Base-by-base conservation (phyloP, 2,329 filamentous ascomycete genomes). In the Rutstroemia sp. region DNA sequence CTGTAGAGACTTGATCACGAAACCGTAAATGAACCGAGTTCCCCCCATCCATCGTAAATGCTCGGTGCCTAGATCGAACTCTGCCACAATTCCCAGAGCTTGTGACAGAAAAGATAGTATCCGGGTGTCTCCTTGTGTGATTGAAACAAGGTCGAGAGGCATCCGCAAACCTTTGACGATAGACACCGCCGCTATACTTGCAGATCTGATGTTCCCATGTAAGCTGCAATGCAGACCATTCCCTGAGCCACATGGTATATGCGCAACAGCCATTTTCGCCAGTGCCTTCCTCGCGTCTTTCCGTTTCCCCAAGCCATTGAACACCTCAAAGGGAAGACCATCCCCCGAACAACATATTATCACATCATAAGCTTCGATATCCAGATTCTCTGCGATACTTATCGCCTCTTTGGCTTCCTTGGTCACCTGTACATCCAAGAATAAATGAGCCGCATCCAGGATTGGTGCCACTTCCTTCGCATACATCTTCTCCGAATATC, bases 181-280 rank as follows among this genome's bases (percentile, higher is more conserved):
- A 25, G 83, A 84, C 57, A 96, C 75, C 0, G 92, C 89, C 0
- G 90, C 89, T 36, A 87, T 71, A 53, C 83, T 87, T 14, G 21
- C 36, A 19, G 48, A 51, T 40, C 38, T 56, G n/a, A 88, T 58
- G 79, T 80, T 83, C 58, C 85, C 80, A 62, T 89, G 89, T 46
- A 94, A 74, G 70, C 95, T 96, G 74, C 87, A 84, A 60, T 88
- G 87, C 82, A 96, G 86, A 17, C 88, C 92, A 69, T 96, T 96
- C 12, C 92, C 92, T 25, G 88, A 92, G 16, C 92, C 92, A 67
- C 91, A 94, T 2, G 92, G 92, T 30, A 96, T 78, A 67, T 95
- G 89, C 21, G 84, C 85, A 5, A 97, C 82, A 1, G 92, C 88
- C 5, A 96, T 72, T 65, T 84, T 87, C 25, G 77, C 73, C 58